Evolutionary conservation across 768 basidiomycete species (phyloP).

Genomic region (Thelephora aurantiotincta): DNA sequence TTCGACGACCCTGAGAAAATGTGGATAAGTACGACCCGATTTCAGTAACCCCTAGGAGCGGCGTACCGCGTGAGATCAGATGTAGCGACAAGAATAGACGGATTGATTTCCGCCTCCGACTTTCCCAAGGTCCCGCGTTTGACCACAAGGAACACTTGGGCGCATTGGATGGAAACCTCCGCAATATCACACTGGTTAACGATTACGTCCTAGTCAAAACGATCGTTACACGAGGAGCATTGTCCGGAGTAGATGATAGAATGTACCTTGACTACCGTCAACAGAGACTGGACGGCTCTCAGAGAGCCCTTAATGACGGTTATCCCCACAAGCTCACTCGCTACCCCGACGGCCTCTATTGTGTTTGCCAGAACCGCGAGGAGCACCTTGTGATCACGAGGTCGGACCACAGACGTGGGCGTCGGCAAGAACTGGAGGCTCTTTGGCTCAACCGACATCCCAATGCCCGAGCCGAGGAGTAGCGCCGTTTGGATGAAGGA

Average conservation of each 20-base stretch:
- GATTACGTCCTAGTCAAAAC: background rate
- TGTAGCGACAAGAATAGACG: background rate
- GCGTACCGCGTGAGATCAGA: background rate
- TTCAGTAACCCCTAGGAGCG: background rate
- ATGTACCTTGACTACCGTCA: background rate
- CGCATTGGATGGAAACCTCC: background rate
- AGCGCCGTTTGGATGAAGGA: background rate
- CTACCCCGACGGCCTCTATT: too few relatives aligned
- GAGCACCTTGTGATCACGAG: too few relatives aligned
- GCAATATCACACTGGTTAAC: background rate
- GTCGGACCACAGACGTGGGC: too few relatives aligned
- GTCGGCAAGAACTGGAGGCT: too few relatives aligned
- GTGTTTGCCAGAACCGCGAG: too few relatives aligned
- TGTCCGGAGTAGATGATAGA: background rate
- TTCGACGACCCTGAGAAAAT: background rate
- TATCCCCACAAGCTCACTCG: too few relatives aligned
- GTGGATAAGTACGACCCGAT: background rate
- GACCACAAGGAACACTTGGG: background rate
- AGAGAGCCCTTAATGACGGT: background rate
- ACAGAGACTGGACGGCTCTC: background rate
- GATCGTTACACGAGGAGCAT: background rate
- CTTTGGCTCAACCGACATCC: too few relatives aligned
- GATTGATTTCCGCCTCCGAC: background rate
- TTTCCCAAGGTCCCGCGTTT: background rate
- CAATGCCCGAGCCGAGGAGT: too few relatives aligned